Percentiles rank a stretch among this genome's conserved stretches.
Evolutionary conservation across 1,139 yeast genomes (phyloP).

Genomic region (Pichia terricola): DNA sequence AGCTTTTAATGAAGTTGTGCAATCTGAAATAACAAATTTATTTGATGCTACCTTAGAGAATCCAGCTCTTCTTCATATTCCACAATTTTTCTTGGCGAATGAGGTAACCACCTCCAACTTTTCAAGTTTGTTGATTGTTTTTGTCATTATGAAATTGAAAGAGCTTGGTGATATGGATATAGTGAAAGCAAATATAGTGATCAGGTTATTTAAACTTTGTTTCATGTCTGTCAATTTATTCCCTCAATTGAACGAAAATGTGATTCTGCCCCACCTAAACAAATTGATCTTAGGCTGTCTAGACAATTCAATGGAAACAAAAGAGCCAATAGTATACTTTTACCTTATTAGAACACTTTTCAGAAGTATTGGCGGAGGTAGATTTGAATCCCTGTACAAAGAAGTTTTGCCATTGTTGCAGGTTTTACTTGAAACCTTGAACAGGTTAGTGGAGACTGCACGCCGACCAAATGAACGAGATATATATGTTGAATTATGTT

Average conservation of each 20-base stretch:
- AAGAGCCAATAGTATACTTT: conserved; percentile 85
- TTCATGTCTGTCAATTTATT: conserved; percentile 93
- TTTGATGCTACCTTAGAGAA: conserved; percentile 76
- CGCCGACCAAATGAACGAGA: conserved; percentile 87
- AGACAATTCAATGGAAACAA: conserved; percentile 75
- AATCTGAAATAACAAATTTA: conserved; percentile 67
- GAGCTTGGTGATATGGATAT: conserved; percentile 77
- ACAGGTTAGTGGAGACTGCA: conserved; percentile 73
- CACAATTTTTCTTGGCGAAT: conserved; percentile 88
- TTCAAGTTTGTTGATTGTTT: conserved; percentile 75
- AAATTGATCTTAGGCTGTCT: conserved; percentile 74
- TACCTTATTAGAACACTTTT: conserved; percentile 81
- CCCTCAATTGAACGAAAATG: conserved; percentile 80
- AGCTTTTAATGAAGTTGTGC: conserved; percentile 87
- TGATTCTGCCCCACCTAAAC: conserved; percentile 78
- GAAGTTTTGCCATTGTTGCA: conserved; percentile 89
- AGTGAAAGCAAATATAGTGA: conserved; percentile 69
- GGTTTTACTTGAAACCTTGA: conserved; percentile 74
- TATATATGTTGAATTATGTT: conserved; percentile 84
- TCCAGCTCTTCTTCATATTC: conserved; percentile 81
- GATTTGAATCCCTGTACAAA: conserved; percentile 84
- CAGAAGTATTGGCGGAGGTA: conserved; percentile 92
- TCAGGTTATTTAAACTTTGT: conserved; percentile 79
- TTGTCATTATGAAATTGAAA: conserved; percentile 61
- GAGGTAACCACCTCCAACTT: conserved; percentile 91